phyloP scores from a whole-genome alignment of 139 green algal species.

The Diplosphaera chodatii region DNA sequence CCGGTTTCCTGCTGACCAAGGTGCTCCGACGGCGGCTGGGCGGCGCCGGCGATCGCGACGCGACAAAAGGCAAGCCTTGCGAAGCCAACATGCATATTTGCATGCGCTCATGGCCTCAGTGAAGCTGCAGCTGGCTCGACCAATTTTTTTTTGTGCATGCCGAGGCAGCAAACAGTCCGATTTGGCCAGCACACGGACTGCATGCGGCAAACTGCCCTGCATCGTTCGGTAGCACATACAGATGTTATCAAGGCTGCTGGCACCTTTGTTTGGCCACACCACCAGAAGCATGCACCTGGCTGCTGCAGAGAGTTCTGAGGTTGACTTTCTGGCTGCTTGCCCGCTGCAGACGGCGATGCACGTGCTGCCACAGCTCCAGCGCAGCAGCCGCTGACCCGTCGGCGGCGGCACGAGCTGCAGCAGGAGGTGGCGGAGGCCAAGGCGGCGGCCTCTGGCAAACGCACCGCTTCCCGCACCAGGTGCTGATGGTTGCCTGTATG shows the following conservation, averaged over 20 bases:
- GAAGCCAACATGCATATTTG: too few relatives aligned
- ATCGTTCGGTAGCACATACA: too few relatives aligned
- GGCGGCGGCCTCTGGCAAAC: not conserved
- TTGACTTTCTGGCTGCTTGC: not conserved
- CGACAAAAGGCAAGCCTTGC: not conserved
- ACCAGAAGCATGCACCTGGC: too few relatives aligned
- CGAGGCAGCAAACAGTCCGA: not conserved
- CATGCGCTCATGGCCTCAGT: too few relatives aligned
- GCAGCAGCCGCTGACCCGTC: not conserved
- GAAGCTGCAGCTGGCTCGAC: too few relatives aligned
- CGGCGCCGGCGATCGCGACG: not conserved
- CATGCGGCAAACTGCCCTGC: too few relatives aligned
- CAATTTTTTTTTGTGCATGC: not conserved
- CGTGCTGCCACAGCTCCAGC: not conserved
- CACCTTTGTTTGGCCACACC: too few relatives aligned
- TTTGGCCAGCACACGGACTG: too few relatives aligned
- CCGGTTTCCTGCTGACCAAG: not conserved
- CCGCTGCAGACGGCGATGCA: not conserved
- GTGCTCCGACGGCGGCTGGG: not conserved
- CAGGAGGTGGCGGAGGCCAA: not conserved
- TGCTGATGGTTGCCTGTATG: not conserved
- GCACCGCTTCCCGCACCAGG: not conserved
- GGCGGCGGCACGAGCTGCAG: not conserved
- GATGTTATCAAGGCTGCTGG: too few relatives aligned
- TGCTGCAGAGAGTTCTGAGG: not conserved